Evolutionary conservation across 768 basidiomycete genomes (phyloP).

Genomic region (Rickenella mellea): DNA sequence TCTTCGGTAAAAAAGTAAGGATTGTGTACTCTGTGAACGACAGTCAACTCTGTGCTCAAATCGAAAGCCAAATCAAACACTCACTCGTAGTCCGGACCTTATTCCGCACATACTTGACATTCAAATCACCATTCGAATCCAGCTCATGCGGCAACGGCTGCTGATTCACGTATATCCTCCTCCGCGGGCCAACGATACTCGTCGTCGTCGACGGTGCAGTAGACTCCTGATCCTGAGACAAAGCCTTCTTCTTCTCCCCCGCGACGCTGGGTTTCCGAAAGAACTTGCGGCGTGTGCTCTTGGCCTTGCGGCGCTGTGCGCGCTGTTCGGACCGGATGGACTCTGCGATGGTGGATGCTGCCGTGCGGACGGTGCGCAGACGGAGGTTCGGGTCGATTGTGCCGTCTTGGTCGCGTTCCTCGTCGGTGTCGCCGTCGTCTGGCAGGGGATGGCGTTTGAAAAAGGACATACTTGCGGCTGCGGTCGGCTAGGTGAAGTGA

Average conservation of each 20-base stretch:
- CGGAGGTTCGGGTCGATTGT: conserved; percentile 78
- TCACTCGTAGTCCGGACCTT: conserved; percentile 91
- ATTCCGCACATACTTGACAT: conserved; percentile 74
- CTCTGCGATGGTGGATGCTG: conserved; percentile 83
- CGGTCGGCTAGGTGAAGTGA: background rate
- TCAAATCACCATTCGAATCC: conserved; percentile 66
- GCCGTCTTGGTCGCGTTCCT: conserved; percentile 52
- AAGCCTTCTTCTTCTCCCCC: conserved; percentile 34
- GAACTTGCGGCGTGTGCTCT: conserved; percentile 36
- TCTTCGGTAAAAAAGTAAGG: conserved; percentile 87
- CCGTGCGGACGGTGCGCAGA: conserved; percentile 86
- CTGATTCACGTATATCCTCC: conserved; percentile 78
- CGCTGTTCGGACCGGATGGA: conserved; percentile 73
- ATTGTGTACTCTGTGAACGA: conserved; percentile 69
- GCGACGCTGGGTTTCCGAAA: conserved; percentile 39
- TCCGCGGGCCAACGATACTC: conserved; percentile 39
- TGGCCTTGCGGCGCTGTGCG: conserved; percentile 46
- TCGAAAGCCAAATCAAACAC: conserved; percentile 21
- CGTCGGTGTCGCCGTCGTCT: conserved; percentile 29
- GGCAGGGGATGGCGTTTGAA: conserved; percentile 27
- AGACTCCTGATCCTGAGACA: conserved; percentile 18
- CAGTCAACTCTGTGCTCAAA: background rate
- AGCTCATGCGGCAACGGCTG: conserved; percentile 57
- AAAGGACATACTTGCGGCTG: conserved; percentile 20
- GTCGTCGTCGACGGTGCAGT: conserved; percentile 17